Evolutionary conservation across 305 asterid genomes (phyloP).

Genomic region (Fraxinus greggii): DNA sequence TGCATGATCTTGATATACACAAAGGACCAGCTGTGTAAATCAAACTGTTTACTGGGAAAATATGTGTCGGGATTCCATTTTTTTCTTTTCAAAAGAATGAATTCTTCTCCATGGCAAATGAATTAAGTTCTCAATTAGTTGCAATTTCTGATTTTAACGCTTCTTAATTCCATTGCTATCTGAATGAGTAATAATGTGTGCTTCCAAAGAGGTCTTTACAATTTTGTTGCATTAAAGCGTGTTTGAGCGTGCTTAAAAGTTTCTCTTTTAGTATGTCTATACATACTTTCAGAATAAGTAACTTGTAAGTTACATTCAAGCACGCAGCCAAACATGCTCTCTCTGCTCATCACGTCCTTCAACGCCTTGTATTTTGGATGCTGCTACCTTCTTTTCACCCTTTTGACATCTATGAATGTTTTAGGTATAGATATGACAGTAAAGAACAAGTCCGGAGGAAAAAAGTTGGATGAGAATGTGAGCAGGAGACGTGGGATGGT

Average conservation of each 20-base stretch:
- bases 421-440: neutral
- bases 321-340: neutral
- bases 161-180: neutral
- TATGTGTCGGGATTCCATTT: neutral
- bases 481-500: constrained; percentile 39
- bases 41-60: neutral
- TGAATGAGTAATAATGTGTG: neutral
- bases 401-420: neutral
- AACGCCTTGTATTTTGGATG: neutral
- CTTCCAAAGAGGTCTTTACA: neutral
- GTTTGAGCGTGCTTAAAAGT: neutral
- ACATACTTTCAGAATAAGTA: neutral
- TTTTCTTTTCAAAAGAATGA: neutral
- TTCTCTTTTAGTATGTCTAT: neutral
- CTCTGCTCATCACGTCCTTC: neutral
- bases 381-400: neutral
- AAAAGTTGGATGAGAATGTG: neutral
- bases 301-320: neutral
- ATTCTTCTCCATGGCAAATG: neutral
- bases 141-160: neutral
- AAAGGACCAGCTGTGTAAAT: neutral
- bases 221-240: neutral
- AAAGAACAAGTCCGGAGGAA: neutral
- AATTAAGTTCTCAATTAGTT: neutral
- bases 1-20: neutral